Evolutionary conservation across 2,329 filamentous ascomycete genomes (phyloP).

Genomic region (Ceratocystis harringtonii): DNA sequence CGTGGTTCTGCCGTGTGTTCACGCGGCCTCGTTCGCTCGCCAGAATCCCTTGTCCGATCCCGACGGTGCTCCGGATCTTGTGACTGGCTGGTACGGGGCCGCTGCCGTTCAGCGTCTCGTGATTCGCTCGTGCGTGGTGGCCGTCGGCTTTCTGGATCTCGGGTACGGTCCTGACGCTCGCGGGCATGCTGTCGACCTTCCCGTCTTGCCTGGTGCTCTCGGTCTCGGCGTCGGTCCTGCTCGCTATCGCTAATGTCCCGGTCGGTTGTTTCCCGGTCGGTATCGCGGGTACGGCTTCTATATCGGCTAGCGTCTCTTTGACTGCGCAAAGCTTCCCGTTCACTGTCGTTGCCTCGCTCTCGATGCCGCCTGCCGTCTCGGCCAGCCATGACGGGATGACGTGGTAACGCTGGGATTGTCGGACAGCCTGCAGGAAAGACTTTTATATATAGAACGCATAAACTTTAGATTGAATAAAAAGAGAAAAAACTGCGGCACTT

Average conservation of each 20-base stretch:
- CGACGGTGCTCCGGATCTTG: neutral
- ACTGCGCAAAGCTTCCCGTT: constrained; percentile 12
- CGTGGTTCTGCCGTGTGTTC: neutral
- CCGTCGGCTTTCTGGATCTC: neutral
- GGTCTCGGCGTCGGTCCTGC: neutral
- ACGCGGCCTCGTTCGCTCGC: neutral
- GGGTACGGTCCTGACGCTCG: neutral
- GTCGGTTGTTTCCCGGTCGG: constrained; percentile 4
- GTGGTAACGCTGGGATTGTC: neutral
- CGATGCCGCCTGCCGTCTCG: constrained; percentile 10
- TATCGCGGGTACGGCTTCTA: constrained; percentile 6
- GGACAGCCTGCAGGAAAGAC: neutral
- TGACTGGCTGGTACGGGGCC: neutral
- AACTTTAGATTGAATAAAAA: neutral
- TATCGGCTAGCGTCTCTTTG: constrained; percentile 8
- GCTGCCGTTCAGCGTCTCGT: neutral
- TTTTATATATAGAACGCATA: neutral
- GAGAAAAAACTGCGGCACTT: neutral
- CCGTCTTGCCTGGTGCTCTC: constrained; percentile 9
- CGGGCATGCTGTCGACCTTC: constrained; percentile 2
- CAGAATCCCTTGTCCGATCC: neutral
- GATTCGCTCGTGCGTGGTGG: neutral
- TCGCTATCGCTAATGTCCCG: neutral
- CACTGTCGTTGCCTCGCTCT: constrained; percentile 16
- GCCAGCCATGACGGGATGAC: constrained; percentile 7